Conservation (phyloP, 257 asterid species). For the Przewalskia tangutica region DNA sequence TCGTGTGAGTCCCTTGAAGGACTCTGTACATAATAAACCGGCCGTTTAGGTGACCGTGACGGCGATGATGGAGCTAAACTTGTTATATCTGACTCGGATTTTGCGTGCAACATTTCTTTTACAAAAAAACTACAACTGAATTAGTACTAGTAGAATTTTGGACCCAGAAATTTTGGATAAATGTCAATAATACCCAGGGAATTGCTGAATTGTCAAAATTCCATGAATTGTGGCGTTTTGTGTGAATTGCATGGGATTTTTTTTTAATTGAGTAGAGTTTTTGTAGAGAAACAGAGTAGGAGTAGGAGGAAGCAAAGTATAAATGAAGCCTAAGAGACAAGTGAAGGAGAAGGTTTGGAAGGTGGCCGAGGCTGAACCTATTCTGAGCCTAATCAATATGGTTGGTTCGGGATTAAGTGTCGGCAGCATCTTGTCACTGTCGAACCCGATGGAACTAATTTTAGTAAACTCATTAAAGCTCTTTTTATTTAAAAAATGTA, state of each 20-base stretch:
- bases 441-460: conserved; percentile 10
- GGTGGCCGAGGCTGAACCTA: conserved; percentile 10
- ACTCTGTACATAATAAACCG: conserved; percentile 85
- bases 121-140: neutral
- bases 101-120: conserved; percentile 54
- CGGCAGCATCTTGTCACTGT: conserved; percentile 60
- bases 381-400: conserved; percentile 8
- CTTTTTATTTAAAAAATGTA: no score
- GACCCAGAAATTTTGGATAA: neutral
- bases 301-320: conserved; percentile 8
- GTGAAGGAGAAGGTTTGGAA: neutral
- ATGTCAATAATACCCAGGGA: no score
- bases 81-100: conserved; percentile 88
- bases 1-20: conserved; percentile 94
- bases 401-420: conserved; percentile 40
- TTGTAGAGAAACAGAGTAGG: neutral
- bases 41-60: conserved; percentile 80
- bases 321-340: conserved; percentile 17
- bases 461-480: neutral
- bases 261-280: neutral
- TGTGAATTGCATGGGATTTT: neutral
- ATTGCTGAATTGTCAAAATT: no score
- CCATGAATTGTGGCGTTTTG: neutral
- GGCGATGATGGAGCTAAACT: conserved; percentile 96
- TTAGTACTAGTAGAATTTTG: neutral